A percentile compares a stretch with the other conserved stretches of the same genome.
These are phyloP conservation scores for Exophiala viscosa DNA, from an alignment of 2,329 filamentous ascomycete genomes.

Conservation along the genomic window DNA sequence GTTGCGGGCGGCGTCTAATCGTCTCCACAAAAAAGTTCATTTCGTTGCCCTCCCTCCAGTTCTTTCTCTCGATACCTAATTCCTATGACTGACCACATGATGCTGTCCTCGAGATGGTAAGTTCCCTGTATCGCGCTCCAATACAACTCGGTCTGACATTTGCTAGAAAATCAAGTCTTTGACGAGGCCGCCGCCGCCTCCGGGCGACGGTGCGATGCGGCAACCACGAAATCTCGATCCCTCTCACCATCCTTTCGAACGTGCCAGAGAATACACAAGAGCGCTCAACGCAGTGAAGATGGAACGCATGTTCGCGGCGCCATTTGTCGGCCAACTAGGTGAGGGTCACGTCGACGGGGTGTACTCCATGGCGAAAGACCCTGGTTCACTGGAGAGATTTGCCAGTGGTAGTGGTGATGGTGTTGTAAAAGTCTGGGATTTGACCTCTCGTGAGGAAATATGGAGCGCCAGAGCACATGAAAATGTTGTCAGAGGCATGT, in stretches of 20 bases:
- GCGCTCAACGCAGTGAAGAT: constrained; percentile 83
- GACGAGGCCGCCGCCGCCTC: constrained; percentile 45
- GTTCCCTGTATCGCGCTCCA: neutral
- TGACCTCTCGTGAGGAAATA: constrained; percentile 67
- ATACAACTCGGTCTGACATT: neutral
- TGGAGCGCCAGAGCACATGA: constrained; percentile 83
- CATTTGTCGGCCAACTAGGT: constrained; percentile 82
- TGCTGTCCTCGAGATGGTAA: constrained; percentile 16
- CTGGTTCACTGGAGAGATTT: constrained; percentile 66
- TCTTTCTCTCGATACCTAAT: neutral
- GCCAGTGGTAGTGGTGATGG: constrained; percentile 88
- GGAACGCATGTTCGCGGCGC: constrained; percentile 84
- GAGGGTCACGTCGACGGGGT: constrained; percentile 88
- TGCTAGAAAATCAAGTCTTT: constrained; percentile 55
- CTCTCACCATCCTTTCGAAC: constrained; percentile 83
- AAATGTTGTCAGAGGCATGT: constrained; percentile 86
- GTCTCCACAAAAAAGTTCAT: constrained; percentile 19
- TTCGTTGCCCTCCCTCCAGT: neutral
- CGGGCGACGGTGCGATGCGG: constrained; percentile 43
- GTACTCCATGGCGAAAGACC: constrained; percentile 77
- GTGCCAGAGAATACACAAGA: constrained; percentile 78
- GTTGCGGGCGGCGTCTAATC: neutral
- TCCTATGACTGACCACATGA: neutral
- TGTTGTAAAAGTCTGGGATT: constrained; percentile 88
- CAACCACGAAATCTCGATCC: constrained; percentile 64